These are phyloP conservation scores for Penicillium sp. DNA, from an alignment of 2,329 filamentous ascomycete species.

Conservation along the genomic window DNA sequence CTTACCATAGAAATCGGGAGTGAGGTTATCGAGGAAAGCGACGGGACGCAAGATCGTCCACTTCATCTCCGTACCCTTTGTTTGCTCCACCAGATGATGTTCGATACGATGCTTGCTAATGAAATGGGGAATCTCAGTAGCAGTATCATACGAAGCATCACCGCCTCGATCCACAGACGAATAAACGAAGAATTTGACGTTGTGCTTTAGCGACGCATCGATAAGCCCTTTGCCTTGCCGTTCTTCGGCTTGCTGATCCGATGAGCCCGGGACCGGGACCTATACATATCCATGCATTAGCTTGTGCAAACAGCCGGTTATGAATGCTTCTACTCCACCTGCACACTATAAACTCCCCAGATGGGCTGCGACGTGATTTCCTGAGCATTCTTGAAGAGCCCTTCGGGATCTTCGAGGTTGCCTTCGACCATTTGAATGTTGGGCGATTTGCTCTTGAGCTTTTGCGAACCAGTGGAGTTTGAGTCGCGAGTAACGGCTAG, in stretches of 20 bases:
- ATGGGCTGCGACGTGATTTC: slow-evolving; percentile 40
- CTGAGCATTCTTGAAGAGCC: slow-evolving; percentile 52
- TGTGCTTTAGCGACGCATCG: slow-evolving; percentile 56
- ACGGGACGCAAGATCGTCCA: slow-evolving; percentile 65
- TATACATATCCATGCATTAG: background rate
- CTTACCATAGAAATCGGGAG: slow-evolving; percentile 48
- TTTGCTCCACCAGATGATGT: slow-evolving; percentile 55
- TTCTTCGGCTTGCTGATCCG: slow-evolving; percentile 42
- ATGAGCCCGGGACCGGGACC: background rate
- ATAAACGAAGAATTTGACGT: slow-evolving; percentile 64
- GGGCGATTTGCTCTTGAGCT: slow-evolving; percentile 46
- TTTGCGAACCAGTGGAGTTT: slow-evolving; percentile 52
- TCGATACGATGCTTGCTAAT: slow-evolving; percentile 63
- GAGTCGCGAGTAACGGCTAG: slow-evolving; percentile 62
- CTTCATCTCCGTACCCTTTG: slow-evolving; percentile 49
- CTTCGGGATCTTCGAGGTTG: slow-evolving; percentile 53
- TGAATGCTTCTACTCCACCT: too few relatives aligned
- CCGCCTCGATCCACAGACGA: slow-evolving; percentile 65
- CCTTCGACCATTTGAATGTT: slow-evolving; percentile 59
- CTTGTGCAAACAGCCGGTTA: too few relatives aligned
- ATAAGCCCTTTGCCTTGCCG: slow-evolving; percentile 60
- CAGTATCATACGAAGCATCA: slow-evolving; percentile 50
- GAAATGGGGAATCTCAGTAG: slow-evolving; percentile 63
- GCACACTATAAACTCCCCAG: slow-evolving; percentile 64
- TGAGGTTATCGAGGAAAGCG: slow-evolving; percentile 62